These are phyloP conservation scores for Neurospora sp. DNA, from an alignment of 495 filamentous ascomycete species.

Conservation along the genomic window DNA sequence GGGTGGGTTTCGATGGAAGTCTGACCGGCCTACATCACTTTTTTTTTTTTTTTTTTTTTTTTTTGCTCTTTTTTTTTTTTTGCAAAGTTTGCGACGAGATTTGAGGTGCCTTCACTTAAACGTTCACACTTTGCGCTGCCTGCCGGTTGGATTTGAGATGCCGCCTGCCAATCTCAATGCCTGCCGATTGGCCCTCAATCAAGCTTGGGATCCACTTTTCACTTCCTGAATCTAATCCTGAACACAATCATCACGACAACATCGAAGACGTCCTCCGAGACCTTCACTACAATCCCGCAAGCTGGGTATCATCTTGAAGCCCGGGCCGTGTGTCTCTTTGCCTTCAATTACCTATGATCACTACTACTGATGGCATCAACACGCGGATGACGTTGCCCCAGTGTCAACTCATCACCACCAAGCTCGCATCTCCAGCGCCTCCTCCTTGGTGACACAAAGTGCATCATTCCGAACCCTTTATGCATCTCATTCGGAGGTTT, in stretches of 20 bases:
- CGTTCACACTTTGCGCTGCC: neutral
- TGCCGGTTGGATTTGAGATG: neutral
- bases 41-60: no score
- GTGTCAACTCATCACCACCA: neutral
- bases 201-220: neutral
- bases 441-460: neutral
- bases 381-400: neutral
- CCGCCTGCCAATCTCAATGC: neutral
- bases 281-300: no score
- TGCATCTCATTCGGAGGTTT: neutral
- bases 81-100: neutral
- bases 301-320: no score
- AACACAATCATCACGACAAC: no score
- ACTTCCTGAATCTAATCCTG: neutral
- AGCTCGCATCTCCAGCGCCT: neutral
- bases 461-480: neutral
- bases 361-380: neutral
- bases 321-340: no score
- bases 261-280: no score
- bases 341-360: no score
- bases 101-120: neutral
- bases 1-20: conserved; percentile 54
- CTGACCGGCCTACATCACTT: conserved; percentile 43
- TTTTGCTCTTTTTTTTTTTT: no score
- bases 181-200: neutral